phyloP scores from a whole-genome alignment of 805 yeast species.

The Ogataea angusta region DNA sequence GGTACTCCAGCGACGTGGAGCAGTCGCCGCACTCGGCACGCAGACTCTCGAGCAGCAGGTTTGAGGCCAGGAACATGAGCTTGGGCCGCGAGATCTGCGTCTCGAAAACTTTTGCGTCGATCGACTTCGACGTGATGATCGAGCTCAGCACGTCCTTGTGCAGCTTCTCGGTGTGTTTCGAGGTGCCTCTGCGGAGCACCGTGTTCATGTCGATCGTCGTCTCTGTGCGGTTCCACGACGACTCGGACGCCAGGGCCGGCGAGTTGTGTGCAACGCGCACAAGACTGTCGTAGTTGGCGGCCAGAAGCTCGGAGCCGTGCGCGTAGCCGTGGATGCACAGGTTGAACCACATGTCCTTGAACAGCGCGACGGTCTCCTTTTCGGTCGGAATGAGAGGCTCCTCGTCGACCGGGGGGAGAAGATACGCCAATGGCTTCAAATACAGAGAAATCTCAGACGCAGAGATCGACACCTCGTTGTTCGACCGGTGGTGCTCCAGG shows the following conservation, averaged over 20 bases:
- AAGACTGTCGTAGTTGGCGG: conserved; percentile 46
- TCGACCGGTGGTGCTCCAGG: conserved; percentile 73
- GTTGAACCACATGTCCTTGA: conserved; percentile 92
- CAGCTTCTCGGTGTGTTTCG: conserved; percentile 72
- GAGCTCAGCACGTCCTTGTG: conserved; percentile 61
- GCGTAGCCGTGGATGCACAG: conserved; percentile 87
- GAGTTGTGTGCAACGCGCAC: conserved; percentile 77
- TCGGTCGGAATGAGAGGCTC: conserved; percentile 43
- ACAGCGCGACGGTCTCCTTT: conserved; percentile 51
- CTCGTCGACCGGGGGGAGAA: conserved; percentile 59
- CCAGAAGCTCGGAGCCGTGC: conserved; percentile 52
- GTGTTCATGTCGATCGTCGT: conserved; percentile 91
- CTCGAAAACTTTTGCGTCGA: conserved; percentile 42
- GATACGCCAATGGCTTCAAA: conserved; percentile 69
- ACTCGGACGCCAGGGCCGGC: conserved; percentile 83
- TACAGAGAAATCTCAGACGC: conserved; percentile 65
- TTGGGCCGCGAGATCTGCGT: conserved; percentile 63
- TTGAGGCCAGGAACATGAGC: conserved; percentile 82
- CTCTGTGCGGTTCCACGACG: conserved; percentile 78
- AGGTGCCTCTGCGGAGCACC: conserved; percentile 83
- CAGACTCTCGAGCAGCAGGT: conserved; percentile 72
- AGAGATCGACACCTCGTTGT: conserved; percentile 62
- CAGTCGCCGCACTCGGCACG: conserved; percentile 81
- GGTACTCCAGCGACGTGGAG: conserved; percentile 70
- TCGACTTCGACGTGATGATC: conserved; percentile 48